Conservation (phyloP, 2,329 filamentous ascomycete species). For the Cercospora berteroae region DNA sequence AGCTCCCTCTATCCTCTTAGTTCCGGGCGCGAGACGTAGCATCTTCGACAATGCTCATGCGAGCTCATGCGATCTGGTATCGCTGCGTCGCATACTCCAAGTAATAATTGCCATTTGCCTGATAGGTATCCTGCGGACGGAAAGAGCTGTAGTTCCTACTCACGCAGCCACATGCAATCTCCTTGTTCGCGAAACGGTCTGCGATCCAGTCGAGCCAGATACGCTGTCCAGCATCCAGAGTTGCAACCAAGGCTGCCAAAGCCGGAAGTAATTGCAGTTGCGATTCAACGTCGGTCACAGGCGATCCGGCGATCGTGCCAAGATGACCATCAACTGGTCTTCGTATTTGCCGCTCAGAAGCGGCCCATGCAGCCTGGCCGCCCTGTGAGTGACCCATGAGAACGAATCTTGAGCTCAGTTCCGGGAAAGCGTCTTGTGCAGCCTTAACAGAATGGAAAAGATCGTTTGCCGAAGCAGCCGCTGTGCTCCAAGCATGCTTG, state of each 20-base stretch:
- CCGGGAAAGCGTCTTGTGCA: neutral
- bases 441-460: neutral
- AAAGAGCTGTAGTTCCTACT: neutral
- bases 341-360: neutral
- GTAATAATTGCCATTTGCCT: neutral
- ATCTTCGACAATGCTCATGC: neutral
- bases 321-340: neutral
- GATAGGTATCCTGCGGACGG: neutral
- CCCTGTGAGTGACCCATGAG: neutral
- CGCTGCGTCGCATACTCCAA: neutral
- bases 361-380: neutral
- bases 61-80: neutral
- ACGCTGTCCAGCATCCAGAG: neutral
- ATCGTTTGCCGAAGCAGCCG: neutral
- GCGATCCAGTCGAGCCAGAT: neutral
- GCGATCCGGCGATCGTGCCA: constrained; percentile 15
- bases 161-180: neutral
- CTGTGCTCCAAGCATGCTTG: neutral
- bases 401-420: neutral
- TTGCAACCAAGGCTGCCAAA: neutral
- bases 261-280: neutral
- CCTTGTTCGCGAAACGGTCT: neutral
- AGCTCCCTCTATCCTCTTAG: no score
- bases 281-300: constrained; percentile 1
- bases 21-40: no score